Base-by-base conservation (phyloP, 352 stramenopile species). In the Phytophthora foliorum region DNA sequence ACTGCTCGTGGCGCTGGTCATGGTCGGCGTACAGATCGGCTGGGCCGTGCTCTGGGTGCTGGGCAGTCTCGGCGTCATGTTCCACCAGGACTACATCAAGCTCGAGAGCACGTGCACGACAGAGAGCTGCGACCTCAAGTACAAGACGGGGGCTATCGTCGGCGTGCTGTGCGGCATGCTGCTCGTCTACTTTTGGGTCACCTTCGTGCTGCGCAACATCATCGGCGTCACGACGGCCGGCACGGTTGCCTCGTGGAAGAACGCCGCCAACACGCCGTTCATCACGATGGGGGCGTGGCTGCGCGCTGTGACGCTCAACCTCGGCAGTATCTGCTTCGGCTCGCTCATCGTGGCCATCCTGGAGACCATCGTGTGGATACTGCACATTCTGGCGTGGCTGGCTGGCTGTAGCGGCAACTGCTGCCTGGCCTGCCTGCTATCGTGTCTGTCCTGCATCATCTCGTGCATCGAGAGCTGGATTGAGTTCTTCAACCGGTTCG, bases 101-200 rank as follows among this genome's bases (percentile, higher is more conserved):
- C 57, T 92, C n/a, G 69, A 75, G 36, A 67, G 75, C 56, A 42
- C 67, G 27, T 94, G 88, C 67, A 86, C 78, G 19, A 67, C 52
- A 1, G 53, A 82, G 9, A 72, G 69, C 19, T 94, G 88, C 66
- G 70, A 84, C 7, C 56, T 91, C 29, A 68, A 81, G 44, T 76
- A 81, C 63, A 60, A 77, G 27, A 75, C 64, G 1, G 82, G 80
- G 9, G 69, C 80, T 0, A 78, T 92, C 34, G 25, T 94, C n/a
- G 84, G 83, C 10, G 82, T 91, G 59, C 72, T 94, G 16, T 97
- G 97, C 63, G 71, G 83, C 21, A 92, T 98, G 74, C 67, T 98
- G 42, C 44, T 98, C n/a, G 89, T 93, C 42, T 98, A 97, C 74
- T 98, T 97, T 75, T 99, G 95, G 95, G 89, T 84, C 36, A 86